Percentiles rank a stretch among this genome's conserved stretches.
These are phyloP conservation scores for Malus sylvestris DNA, from an alignment of 306 rosid genomes.

Conservation along the genomic window DNA sequence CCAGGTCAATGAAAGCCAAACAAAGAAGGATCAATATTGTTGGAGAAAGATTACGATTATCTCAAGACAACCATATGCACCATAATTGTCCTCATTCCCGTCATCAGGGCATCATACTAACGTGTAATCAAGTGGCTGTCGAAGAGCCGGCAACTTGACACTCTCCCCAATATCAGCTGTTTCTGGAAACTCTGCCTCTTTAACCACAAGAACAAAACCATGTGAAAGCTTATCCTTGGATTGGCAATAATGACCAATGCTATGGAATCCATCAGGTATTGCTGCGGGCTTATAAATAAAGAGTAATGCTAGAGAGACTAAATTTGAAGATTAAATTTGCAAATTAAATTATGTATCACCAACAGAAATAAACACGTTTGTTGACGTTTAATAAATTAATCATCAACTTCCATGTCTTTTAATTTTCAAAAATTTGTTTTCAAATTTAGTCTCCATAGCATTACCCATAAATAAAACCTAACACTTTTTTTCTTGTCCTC, in stretches of 20 bases:
- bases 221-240: constrained; percentile 43
- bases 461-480: constrained; percentile 26
- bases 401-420: too few species aligned
- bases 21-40: background rate
- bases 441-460: too few species aligned
- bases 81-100: constrained; percentile 33
- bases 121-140: constrained; percentile 51
- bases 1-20: background rate
- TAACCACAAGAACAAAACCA: constrained; percentile 66
- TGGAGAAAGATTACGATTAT: background rate
- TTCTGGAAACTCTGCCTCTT: constrained; percentile 40
- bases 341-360: too few species aligned
- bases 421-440: too few species aligned
- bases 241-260: constrained; percentile 81
- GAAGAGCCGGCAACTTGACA: constrained; percentile 43
- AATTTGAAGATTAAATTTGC: too few species aligned
- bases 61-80: constrained; percentile 17
- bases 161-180: constrained; percentile 8
- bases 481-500: constrained; percentile 34
- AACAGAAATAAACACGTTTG: too few species aligned
- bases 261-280: constrained; percentile 61
- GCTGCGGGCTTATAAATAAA: constrained; percentile 39
- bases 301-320: too few species aligned
- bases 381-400: too few species aligned
- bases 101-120: constrained; percentile 55